Percentiles rank a stretch among this genome's conserved stretches.
These are phyloP conservation scores for Gloeopeniophorella convolvens DNA, from an alignment of 768 basidiomycete species.

Conservation along the genomic window DNA sequence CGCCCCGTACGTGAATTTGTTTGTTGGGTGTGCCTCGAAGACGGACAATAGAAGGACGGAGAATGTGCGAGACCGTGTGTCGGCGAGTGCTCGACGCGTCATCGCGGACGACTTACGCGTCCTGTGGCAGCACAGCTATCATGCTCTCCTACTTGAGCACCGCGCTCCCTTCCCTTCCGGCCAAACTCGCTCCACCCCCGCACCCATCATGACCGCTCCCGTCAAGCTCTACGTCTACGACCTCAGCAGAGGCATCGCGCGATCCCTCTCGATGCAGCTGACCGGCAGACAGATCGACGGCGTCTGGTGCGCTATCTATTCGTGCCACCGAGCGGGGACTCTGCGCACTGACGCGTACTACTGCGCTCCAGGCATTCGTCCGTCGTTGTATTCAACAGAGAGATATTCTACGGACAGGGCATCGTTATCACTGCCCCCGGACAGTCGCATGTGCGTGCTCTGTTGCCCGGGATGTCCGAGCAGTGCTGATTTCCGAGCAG, in stretches of 20 bases:
- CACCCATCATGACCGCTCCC: constrained; percentile 21
- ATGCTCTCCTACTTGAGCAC: not conserved
- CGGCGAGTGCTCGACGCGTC: constrained; percentile 14
- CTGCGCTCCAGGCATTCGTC: constrained; percentile 91
- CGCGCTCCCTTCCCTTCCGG: not conserved
- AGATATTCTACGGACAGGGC: constrained; percentile 88
- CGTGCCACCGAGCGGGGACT: not conserved
- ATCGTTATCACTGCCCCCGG: constrained; percentile 69
- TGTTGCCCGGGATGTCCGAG: not conserved
- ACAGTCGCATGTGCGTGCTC: constrained; percentile 63
- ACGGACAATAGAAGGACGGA: too few species aligned
- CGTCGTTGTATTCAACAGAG: constrained; percentile 78
- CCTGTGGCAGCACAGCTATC: not conserved
- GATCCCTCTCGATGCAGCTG: constrained; percentile 68
- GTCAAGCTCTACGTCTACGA: constrained; percentile 91
- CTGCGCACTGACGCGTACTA: constrained; percentile 13
- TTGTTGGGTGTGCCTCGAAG: too few species aligned
- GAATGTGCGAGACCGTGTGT: too few species aligned
- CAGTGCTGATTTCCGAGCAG: constrained; percentile 30
- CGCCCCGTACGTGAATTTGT: too few species aligned
- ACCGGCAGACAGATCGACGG: constrained; percentile 90
- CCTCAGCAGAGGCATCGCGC: constrained; percentile 81
- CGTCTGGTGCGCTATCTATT: constrained; percentile 58
- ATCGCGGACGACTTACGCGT: not conserved
- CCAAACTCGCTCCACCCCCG: too few species aligned